Evolutionary conservation across 2,329 filamentous ascomycete species (phyloP).

Genomic region (Westerdykella sp.): DNA sequence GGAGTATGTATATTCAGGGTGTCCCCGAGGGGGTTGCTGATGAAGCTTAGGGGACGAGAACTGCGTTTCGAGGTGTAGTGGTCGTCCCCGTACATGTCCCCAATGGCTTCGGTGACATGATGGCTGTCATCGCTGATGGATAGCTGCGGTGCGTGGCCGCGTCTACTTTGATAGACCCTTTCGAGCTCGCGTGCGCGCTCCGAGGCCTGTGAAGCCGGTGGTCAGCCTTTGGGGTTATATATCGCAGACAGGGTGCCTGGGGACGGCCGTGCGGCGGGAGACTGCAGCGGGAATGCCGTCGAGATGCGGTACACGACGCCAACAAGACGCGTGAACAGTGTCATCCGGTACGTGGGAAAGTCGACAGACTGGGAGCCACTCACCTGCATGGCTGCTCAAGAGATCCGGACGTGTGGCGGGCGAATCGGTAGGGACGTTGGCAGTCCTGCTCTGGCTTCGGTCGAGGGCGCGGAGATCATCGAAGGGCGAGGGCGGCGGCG

Average conservation of each 20-base stretch:
- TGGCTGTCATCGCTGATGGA: slow-evolving; percentile 83
- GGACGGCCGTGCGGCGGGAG: slow-evolving; percentile 1
- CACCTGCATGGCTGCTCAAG: slow-evolving; percentile 22
- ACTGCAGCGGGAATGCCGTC: slow-evolving; percentile 2
- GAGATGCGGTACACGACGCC: background rate
- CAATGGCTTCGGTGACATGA: slow-evolving; percentile 91
- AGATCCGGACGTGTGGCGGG: slow-evolving; percentile 14
- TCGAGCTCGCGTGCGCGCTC: slow-evolving; percentile 44
- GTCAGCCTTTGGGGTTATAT: slow-evolving; percentile 23
- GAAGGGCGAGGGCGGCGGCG: slow-evolving; percentile 5
- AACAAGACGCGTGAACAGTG: background rate
- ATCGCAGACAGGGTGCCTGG: background rate
- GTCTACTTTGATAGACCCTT: slow-evolving; percentile 46
- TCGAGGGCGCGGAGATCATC: slow-evolving; percentile 8
- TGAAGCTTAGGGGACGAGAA: slow-evolving; percentile 68
- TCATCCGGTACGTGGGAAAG: background rate
- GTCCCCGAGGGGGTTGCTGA: slow-evolving; percentile 53
- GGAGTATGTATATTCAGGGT: slow-evolving; percentile 33
- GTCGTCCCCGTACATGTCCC: slow-evolving; percentile 79
- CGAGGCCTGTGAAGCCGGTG: slow-evolving; percentile 28
- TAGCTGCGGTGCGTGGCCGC: slow-evolving; percentile 55
- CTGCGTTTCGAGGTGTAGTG: slow-evolving; percentile 45
- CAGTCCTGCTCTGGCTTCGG: slow-evolving; percentile 2
- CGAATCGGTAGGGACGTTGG: slow-evolving; percentile 3
- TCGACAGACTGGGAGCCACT: slow-evolving; percentile 1